These are phyloP conservation scores for Pichia cephalocereana DNA, from an alignment of 805 yeast genomes.

Conservation along the genomic window DNA sequence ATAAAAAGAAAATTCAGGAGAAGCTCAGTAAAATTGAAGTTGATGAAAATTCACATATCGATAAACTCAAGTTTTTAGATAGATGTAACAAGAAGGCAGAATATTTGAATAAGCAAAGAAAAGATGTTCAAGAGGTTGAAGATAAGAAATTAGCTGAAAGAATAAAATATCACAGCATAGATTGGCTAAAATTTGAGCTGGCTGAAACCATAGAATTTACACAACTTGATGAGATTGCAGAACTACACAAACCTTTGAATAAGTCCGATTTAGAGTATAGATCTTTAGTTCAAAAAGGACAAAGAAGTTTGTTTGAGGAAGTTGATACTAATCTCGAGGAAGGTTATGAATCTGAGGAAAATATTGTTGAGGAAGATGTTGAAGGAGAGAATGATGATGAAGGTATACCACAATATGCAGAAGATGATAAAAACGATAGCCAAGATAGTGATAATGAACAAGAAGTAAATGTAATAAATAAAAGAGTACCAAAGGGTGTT, in stretches of 20 bases:
- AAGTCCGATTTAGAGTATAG: slow-evolving; percentile 53
- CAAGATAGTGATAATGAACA: neutral
- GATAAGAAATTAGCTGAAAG: slow-evolving; percentile 31
- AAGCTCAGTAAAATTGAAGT: slow-evolving; percentile 9
- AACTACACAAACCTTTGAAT: slow-evolving; percentile 45
- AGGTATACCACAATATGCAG: slow-evolving; percentile 7
- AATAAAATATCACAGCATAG: slow-evolving; percentile 60
- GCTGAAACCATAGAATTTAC: slow-evolving; percentile 63
- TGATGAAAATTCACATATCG: neutral
- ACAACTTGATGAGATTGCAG: slow-evolving; percentile 48
- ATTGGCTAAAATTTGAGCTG: slow-evolving; percentile 79
- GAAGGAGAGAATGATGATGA: slow-evolving; percentile 4
- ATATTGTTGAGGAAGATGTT: neutral
- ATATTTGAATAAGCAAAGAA: slow-evolving; percentile 30
- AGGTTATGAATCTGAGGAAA: neutral
- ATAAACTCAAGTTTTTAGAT: slow-evolving; percentile 30
- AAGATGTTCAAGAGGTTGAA: slow-evolving; percentile 22
- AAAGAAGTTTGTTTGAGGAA: slow-evolving; percentile 10
- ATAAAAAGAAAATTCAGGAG: slow-evolving; percentile 11
- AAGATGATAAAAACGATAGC: slow-evolving; percentile 5
- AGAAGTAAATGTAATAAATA: neutral
- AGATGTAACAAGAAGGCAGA: slow-evolving; percentile 50
- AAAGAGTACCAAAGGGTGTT: slow-evolving; percentile 36
- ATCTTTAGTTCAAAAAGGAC: slow-evolving; percentile 43
- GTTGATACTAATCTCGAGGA: slow-evolving; percentile 5